A percentile compares a stretch with the other conserved stretches of the same genome.
phyloP scores from a whole-genome alignment of 1,139 yeast species.

The Candida buenavistaensis region DNA sequence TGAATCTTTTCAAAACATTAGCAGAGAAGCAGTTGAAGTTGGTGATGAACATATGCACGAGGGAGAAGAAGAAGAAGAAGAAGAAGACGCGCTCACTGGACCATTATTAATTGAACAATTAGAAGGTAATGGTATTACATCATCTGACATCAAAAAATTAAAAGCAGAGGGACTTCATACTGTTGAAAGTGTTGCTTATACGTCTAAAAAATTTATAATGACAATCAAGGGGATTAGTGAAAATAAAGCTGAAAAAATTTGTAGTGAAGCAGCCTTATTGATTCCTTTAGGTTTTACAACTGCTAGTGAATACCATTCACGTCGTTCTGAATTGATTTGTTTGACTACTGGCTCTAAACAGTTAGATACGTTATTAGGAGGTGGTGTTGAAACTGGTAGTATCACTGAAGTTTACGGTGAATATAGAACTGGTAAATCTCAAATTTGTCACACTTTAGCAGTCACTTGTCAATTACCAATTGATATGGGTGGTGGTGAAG shows the following conservation, averaged over 20 bases:
- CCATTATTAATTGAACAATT: slow-evolving; percentile 47
- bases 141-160: slow-evolving; percentile 76
- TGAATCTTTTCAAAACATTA: too few relatives aligned
- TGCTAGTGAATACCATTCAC: slow-evolving; percentile 89
- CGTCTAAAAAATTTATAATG: slow-evolving; percentile 73
- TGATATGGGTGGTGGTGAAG: slow-evolving; percentile 99
- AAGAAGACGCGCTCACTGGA: slow-evolving; percentile 39
- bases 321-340: slow-evolving; percentile 88
- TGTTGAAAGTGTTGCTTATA: slow-evolving; percentile 88
- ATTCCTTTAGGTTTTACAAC: slow-evolving; percentile 98
- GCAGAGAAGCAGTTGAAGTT: too few relatives aligned
- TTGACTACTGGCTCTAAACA: slow-evolving; percentile 95
- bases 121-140: slow-evolving; percentile 85
- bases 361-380: slow-evolving; percentile 89
- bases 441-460: slow-evolving; percentile 93
- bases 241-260: slow-evolving; percentile 86
- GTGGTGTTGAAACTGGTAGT: slow-evolving; percentile 97
- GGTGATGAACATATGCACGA: slow-evolving; percentile 1
- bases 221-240: slow-evolving; percentile 92
- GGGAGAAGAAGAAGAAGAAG: slow-evolving; percentile 5
- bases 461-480: slow-evolving; percentile 96
- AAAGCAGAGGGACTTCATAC: slow-evolving; percentile 85
- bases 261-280: slow-evolving; percentile 78
- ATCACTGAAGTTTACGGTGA: slow-evolving; percentile 97
- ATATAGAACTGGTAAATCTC: slow-evolving; percentile 97